Conservation (phyloP, 768 basidiomycete genomes). For the Krasilnikovozyma curviuscula region DNA sequence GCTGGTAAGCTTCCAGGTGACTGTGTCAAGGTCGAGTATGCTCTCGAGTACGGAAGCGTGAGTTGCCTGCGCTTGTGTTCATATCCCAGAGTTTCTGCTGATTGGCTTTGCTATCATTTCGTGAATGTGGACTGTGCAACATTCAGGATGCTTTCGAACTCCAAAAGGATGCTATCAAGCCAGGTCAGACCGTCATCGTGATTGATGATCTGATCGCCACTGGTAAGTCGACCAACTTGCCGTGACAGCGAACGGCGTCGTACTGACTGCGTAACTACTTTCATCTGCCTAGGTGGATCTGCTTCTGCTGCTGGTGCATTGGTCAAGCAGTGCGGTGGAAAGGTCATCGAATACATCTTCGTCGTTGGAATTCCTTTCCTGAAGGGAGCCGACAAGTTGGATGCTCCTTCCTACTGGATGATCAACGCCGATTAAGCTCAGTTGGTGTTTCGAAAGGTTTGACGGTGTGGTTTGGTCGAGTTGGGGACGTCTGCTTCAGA, state of each 20-base stretch:
- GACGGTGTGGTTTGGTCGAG: no score
- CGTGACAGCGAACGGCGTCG: background rate
- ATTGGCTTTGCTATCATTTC: background rate
- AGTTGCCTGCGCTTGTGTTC: conserved; percentile 4
- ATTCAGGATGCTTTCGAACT: conserved; percentile 86
- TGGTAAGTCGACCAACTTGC: conserved; percentile 32
- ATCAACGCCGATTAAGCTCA: conserved; percentile 61
- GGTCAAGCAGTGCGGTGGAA: conserved; percentile 59
- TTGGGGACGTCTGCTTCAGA: no score
- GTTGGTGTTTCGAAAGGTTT: no score
- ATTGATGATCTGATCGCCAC: conserved; percentile 94
- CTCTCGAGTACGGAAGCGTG: conserved; percentile 62
- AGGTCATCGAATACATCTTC: conserved; percentile 81
- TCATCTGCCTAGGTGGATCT: conserved; percentile 49
- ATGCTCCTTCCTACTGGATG: conserved; percentile 76
- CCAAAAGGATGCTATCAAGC: conserved; percentile 64
- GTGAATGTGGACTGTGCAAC: background rate
- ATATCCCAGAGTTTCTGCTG: background rate
- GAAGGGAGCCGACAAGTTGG: conserved; percentile 50
- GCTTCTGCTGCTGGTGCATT: conserved; percentile 84
- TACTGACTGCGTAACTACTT: conserved; percentile 5
- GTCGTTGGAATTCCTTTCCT: conserved; percentile 46
- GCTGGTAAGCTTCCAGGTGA: conserved; percentile 82
- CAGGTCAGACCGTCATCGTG: conserved; percentile 66
- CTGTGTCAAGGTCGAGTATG: conserved; percentile 49